phyloP scores from a whole-genome alignment of 2,329 filamentous ascomycete genomes.

The Clonostachys chloroleuca region DNA sequence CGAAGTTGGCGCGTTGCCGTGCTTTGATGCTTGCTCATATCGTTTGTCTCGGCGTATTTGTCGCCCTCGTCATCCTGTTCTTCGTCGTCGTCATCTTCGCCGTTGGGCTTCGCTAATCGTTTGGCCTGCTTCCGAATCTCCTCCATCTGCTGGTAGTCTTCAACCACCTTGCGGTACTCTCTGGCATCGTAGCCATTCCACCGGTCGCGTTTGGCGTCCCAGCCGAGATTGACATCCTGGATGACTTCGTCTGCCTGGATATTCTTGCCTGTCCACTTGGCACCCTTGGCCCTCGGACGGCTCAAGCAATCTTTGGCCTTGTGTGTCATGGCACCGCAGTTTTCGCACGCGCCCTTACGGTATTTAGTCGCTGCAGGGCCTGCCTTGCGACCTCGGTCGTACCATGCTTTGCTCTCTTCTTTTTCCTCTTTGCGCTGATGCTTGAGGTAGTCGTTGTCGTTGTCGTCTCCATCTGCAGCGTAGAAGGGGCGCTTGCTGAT shows the following conservation, averaged over 20 bases:
- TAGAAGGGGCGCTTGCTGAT: slow-evolving; percentile 99
- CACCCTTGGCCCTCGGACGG: slow-evolving; percentile 82
- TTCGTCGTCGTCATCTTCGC: slow-evolving; percentile 28
- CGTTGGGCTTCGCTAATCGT: slow-evolving; percentile 40
- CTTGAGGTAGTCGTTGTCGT: slow-evolving; percentile 75
- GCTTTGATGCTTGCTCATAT: slow-evolving; percentile 91
- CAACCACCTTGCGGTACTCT: slow-evolving; percentile 82
- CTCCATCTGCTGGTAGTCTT: slow-evolving; percentile 85
- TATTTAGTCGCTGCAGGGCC: slow-evolving; percentile 93
- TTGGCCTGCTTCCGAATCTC: slow-evolving; percentile 58
- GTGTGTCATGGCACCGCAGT: slow-evolving; percentile 96
- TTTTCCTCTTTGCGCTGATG: slow-evolving; percentile 73
- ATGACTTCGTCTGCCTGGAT: slow-evolving; percentile 90
- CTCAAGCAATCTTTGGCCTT: slow-evolving; percentile 92
- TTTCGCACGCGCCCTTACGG: slow-evolving; percentile 96
- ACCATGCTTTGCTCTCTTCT: slow-evolving; percentile 78
- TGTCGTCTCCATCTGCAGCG: slow-evolving; percentile 68
- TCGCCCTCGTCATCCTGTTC: slow-evolving; percentile 55
- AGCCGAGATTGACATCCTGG: slow-evolving; percentile 81
- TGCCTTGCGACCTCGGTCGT: slow-evolving; percentile 80
- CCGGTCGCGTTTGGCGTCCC: slow-evolving; percentile 95
- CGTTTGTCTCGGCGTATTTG: slow-evolving; percentile 89
- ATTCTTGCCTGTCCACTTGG: slow-evolving; percentile 86
- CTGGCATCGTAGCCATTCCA: slow-evolving; percentile 97
- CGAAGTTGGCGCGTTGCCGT: slow-evolving; percentile 88